These are phyloP conservation scores for Setaria viridis DNA, from an alignment of 202 grass and related monocot genomes.

Conservation along the genomic window DNA sequence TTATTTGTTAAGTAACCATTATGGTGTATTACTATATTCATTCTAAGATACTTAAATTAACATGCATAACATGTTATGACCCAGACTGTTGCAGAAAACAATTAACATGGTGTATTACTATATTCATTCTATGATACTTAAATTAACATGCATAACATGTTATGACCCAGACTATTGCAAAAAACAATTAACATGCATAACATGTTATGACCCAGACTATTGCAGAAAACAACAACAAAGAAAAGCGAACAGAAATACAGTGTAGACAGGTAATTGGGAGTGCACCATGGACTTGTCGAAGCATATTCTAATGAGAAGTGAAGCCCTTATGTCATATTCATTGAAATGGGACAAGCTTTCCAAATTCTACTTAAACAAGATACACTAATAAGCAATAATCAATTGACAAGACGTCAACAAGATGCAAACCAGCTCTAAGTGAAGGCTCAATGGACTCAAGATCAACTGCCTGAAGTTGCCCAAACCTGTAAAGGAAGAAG, in stretches of 20 bases:
- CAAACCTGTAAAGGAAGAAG: conserved; percentile 62
- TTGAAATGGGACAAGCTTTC: not conserved
- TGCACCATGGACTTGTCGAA: not conserved
- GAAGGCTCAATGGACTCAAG: conserved; percentile 84
- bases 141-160: too few relatives aligned
- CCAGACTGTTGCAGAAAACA: not conserved
- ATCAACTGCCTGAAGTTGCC: conserved; percentile 81
- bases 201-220: not conserved
- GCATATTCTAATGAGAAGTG: not conserved
- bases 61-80: not conserved
- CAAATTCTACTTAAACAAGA: conserved; percentile 14
- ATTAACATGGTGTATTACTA: too few relatives aligned
- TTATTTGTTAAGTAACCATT: not conserved
- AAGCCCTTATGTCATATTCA: not conserved
- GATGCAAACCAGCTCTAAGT: conserved; percentile 79
- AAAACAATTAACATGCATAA: too few relatives aligned
- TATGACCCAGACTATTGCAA: too few relatives aligned
- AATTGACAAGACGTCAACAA: conserved; percentile 32
- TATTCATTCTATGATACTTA: too few relatives aligned
- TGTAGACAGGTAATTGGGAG: not conserved
- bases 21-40: not conserved
- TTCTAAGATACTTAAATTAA: not conserved
- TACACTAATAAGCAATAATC: conserved; percentile 16
- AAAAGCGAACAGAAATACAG: not conserved
- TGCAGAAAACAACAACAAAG: not conserved